Evolutionary conservation across 148 eudicot genomes (phyloP).

Genomic region (Spergularia marina): DNA sequence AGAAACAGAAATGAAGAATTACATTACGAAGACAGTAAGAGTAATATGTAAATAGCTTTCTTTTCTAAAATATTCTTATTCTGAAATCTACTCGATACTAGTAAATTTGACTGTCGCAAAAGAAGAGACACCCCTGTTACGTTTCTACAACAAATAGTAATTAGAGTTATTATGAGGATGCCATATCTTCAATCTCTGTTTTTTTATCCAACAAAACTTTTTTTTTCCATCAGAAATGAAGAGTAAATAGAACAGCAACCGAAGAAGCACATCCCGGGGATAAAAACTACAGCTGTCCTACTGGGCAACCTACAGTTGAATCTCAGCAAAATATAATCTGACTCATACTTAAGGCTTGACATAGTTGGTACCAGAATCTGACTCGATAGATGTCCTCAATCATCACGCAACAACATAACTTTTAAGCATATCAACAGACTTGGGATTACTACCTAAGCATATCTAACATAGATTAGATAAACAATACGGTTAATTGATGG

Average conservation of each 20-base stretch:
- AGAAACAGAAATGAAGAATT: background rate
- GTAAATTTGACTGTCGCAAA: background rate
- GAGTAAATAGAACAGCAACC: background rate
- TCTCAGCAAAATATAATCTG: background rate
- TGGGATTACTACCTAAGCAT: background rate
- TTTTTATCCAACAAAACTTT: too few species aligned
- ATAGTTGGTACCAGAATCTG: background rate
- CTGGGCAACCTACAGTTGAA: background rate
- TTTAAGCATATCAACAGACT: background rate
- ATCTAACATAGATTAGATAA: background rate
- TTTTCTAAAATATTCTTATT: background rate
- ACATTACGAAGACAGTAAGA: background rate
- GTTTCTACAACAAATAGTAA: too few species aligned
- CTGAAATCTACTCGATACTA: background rate
- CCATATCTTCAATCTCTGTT: too few species aligned
- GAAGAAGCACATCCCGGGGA: background rate
- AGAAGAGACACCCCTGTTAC: background rate
- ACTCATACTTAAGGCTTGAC: background rate
- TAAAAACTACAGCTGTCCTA: background rate
- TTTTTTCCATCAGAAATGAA: too few species aligned
- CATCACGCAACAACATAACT: background rate
- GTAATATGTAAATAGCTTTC: background rate
- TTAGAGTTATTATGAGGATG: too few species aligned
- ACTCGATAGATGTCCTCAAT: background rate
- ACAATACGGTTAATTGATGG: constrained; percentile 23